Conservation (phyloP, 257 asterid species). For the Solanum piurae region DNA sequence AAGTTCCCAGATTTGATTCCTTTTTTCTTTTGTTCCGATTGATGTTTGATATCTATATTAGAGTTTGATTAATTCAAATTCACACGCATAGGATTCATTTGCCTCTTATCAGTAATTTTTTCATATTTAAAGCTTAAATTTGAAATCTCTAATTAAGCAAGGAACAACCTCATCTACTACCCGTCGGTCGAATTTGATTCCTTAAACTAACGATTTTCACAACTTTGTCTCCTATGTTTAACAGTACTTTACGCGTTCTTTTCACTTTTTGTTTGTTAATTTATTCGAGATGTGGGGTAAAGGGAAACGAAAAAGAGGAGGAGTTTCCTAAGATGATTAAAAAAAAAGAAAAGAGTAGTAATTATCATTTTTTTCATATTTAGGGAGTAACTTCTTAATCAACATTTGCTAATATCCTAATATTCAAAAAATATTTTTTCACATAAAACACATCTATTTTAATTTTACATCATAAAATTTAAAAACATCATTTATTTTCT, state of each 20-base stretch:
- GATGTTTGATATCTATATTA: accelerated
- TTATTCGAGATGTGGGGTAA: background rate
- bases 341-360: too few relatives aligned
- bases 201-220: background rate
- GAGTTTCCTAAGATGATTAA: background rate
- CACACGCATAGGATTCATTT: accelerated
- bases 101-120: accelerated
- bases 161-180: background rate
- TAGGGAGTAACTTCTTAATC: background rate
- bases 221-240: background rate
- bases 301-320: background rate
- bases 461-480: too few relatives aligned
- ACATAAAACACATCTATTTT: too few relatives aligned
- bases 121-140: too few relatives aligned
- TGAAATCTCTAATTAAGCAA: background rate
- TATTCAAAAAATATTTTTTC: background rate
- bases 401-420: background rate
- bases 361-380: too few relatives aligned
- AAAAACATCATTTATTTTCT: too few relatives aligned
- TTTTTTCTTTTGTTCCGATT: background rate
- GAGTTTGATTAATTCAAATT: background rate
- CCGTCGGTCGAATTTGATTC: background rate
- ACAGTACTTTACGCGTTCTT: background rate
- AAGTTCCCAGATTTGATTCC: background rate
- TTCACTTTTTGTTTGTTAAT: background rate